These are phyloP conservation scores for Wilcoxina mikolae DNA, from an alignment of 495 filamentous ascomycete genomes.

Conservation along the genomic window DNA sequence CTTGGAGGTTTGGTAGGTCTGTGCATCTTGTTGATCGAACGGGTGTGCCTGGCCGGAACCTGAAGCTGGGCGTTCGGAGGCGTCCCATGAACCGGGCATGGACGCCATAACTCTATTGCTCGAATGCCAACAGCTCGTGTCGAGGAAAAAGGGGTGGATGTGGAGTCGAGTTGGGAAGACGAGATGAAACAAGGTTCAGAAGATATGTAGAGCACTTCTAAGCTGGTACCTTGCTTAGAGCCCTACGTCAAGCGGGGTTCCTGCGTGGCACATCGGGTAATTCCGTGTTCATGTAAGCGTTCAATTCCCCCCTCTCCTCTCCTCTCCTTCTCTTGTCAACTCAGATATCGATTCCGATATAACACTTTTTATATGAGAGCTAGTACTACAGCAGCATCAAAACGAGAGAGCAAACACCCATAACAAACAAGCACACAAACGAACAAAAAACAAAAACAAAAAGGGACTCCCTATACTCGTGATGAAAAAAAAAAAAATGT, in stretches of 20 bases:
- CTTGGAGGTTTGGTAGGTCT: neutral
- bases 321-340: too few relatives aligned
- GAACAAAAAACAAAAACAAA: conserved; percentile 1
- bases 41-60: neutral
- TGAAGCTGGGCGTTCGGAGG: neutral
- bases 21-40: neutral
- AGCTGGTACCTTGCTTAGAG: too few relatives aligned
- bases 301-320: too few relatives aligned
- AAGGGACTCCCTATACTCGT: too few relatives aligned
- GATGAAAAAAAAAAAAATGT: neutral
- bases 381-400: neutral
- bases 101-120: too few relatives aligned
- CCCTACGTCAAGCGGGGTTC: too few relatives aligned
- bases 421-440: neutral
- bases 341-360: too few relatives aligned
- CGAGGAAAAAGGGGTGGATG: neutral
- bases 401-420: neutral
- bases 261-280: too few relatives aligned
- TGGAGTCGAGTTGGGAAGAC: neutral
- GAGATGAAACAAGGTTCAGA: neutral
- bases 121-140: too few relatives aligned
- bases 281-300: too few relatives aligned
- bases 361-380: neutral
- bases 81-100: neutral
- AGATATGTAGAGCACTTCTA: too few relatives aligned